These are phyloP conservation scores for Solanum medicagineum DNA, from an alignment of 257 asterid species.

Conservation along the genomic window DNA sequence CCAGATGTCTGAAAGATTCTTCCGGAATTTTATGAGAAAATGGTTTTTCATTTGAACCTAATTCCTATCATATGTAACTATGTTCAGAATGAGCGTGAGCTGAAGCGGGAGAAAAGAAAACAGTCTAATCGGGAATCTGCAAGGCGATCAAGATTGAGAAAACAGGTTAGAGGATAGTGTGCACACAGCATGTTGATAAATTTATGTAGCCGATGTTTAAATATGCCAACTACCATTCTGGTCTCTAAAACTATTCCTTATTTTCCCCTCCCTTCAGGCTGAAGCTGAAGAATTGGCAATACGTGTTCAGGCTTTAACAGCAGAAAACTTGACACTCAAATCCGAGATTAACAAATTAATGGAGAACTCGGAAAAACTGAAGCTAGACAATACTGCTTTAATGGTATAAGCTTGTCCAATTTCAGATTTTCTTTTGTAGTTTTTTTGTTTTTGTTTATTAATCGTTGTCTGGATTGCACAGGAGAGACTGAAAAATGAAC, in stretches of 20 bases:
- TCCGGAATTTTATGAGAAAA: background rate
- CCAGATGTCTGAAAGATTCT: background rate
- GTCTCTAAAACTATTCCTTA: background rate
- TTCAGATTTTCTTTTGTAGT: background rate
- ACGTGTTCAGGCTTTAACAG: constrained; percentile 53
- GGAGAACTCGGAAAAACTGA: constrained; percentile 55
- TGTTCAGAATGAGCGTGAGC: constrained; percentile 70
- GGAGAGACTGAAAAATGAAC: constrained; percentile 51
- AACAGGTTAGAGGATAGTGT: constrained; percentile 44
- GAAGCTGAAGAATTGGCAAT: constrained; percentile 80
- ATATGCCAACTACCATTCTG: background rate
- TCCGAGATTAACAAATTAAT: constrained; percentile 52
- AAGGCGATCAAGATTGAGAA: constrained; percentile 92
- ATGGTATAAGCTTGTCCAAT: constrained; percentile 22
- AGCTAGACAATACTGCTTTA: constrained; percentile 60
- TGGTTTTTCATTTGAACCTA: background rate
- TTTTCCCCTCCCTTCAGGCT: constrained; percentile 31
- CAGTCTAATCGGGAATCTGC: constrained; percentile 99
- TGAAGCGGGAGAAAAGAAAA: constrained; percentile 87
- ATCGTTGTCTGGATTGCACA: constrained; percentile 7
- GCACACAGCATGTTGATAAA: background rate
- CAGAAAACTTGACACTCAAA: constrained; percentile 65
- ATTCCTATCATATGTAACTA: background rate
- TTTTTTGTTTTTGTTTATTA: background rate
- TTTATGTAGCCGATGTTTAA: background rate